Base-by-base conservation (phyloP, 2,329 filamentous ascomycete genomes). In the Aureobasidium melanogenum region DNA sequence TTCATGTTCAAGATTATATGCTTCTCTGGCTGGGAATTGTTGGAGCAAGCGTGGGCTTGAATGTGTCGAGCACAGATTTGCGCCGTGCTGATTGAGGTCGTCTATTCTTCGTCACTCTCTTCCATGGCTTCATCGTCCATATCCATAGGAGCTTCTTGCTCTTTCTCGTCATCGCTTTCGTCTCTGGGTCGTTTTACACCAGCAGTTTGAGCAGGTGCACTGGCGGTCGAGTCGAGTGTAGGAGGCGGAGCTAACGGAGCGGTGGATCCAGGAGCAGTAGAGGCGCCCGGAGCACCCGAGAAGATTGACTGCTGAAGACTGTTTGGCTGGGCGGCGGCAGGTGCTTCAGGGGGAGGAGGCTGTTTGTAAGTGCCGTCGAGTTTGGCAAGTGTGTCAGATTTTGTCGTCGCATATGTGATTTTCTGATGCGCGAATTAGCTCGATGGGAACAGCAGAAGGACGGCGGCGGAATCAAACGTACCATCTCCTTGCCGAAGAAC, bases 11-110 rank as follows among this genome's bases (percentile, higher is more conserved):
- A 68, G 80, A 86, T 68, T 97, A 97, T 77, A 80, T 97, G 69
- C 83, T 91, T 75, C 77, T 91, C 60, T 97, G 93, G 92, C 80
- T 97, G 64, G 92, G 92, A n/a, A 77, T 96, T 62, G 84, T 96
- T 47, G 93, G 92, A 63, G 84, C 84, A 56, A 87, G 85, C 66
- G 88, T 96, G 43, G 89, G 90, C 62, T 79, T 97, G 66, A 85
- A 85, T 80, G 78, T 95, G 64, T 89, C 90, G 56, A 62, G 52
- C 44, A 41, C 44, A 62, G 39, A 55, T 22, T 46, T 52, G 43
- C 39, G n/a, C 46, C 44, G 32, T 46, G 59, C 46, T 60, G 54
- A 48, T 52, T 19, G 2, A 9, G 10, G n/a, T 17, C 34, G 19
- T 58, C 36, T 59, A 71, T 56, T 80, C 83, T 70, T 93, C 89